Conservation (phyloP, 2,329 filamentous ascomycete species). For the Penicillium olsonii region DNA sequence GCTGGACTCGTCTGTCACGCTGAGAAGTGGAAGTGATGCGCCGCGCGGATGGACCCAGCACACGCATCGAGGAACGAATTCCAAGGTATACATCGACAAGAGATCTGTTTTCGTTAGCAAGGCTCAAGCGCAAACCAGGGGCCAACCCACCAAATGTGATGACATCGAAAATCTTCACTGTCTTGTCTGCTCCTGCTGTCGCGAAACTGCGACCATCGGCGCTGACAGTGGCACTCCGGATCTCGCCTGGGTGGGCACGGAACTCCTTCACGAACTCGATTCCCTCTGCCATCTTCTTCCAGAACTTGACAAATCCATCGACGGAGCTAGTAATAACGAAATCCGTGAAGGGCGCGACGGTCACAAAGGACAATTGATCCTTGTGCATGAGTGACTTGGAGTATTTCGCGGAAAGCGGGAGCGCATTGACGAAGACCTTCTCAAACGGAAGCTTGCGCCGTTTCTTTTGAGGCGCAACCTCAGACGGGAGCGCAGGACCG, state of each 20-base stretch:
- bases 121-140: background rate
- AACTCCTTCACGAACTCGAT: constrained; percentile 99
- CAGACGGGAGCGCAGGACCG: constrained; percentile 84
- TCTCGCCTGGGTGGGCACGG: constrained; percentile 82
- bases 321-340: constrained; percentile 92
- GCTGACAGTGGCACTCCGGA: constrained; percentile 80
- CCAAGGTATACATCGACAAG: constrained; percentile 76
- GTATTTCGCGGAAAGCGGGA: constrained; percentile 79
- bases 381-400: constrained; percentile 98
- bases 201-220: constrained; percentile 91
- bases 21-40: constrained; percentile 82
- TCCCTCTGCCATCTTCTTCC: constrained; percentile 89
- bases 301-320: constrained; percentile 98
- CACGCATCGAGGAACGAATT: constrained; percentile 72
- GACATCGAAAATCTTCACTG: constrained; percentile 60
- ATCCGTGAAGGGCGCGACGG: constrained; percentile 85
- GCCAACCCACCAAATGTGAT: constrained; percentile 68
- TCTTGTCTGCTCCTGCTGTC: constrained; percentile 67
- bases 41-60: constrained; percentile 92
- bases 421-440: constrained; percentile 87
- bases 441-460: constrained; percentile 88
- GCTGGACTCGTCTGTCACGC: constrained; percentile 74
- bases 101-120: constrained; percentile 57
- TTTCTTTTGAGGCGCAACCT: constrained; percentile 82
- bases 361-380: constrained; percentile 86